Evolutionary conservation across 305 asterid genomes (phyloP), one percentile per base, ranked within the genome.

Genomic region (Fraxinus albicans): DNA sequence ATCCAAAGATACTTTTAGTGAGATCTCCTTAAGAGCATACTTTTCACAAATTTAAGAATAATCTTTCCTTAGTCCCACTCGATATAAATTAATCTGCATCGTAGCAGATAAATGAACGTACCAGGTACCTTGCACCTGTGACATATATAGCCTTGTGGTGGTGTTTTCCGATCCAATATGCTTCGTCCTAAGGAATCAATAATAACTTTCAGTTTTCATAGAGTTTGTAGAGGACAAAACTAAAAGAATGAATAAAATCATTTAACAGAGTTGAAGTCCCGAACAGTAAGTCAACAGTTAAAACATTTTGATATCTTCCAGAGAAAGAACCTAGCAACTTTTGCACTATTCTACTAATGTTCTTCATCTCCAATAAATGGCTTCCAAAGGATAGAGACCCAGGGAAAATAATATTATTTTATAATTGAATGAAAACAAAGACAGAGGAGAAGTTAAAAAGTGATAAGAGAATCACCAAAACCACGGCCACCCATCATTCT

Each of bases 61-160:
- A 72, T 72, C 42, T 72, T 53, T 33, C 27, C 76, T 72, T 6
- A 33, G 25, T 33, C 27, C 76, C 76, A 33, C 44, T 5, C 21
- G 23, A 34, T n/a, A 70, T 70, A 27, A 72, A 72, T 7, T 27
- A 60, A 73, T 34, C 33, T 23, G 75, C 81, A 44, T 44, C 36
- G 23, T 15, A 6, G 76, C 55, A 82, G 83, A n/a, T 40, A 80
- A 74, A 58, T 38, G 79, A 87, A 81, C 96, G 80, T 91, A 95
- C 99, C 98, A 76, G 98, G 94, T 79, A 92, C 93, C 85, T 95
- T 95, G 90, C 99, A 95, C 86, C 99, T 90, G 86, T 92, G 95
- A 83, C 99, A 96, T 77, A 93, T 84, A 82, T 96, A 96, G 34
- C 99, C 98, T 53, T 80, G 93, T 4, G 98, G 99, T 81, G 97